Evolutionary conservation across 148 eudicot species (phyloP).

Genomic region (Rhododendron henanense): DNA sequence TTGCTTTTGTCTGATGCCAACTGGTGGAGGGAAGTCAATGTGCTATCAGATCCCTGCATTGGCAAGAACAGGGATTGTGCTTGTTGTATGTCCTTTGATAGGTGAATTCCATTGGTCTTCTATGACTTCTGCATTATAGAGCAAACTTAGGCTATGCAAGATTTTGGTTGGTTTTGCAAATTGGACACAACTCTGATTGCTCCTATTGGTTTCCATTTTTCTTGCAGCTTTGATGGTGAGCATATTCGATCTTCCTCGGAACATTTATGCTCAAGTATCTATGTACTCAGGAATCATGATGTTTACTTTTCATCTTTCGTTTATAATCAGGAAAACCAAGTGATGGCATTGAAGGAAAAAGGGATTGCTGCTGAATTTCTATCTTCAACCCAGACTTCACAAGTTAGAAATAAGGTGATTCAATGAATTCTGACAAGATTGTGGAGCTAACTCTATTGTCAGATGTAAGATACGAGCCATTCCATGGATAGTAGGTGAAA

Average conservation of each 20-base stretch:
- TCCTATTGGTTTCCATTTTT: conserved; percentile 9
- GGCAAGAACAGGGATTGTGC: conserved; percentile 77
- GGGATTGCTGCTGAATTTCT: conserved; percentile 86
- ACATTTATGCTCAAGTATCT: background rate
- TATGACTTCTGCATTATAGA: conserved; percentile 13
- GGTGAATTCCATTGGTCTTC: conserved; percentile 59
- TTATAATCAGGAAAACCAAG: conserved; percentile 81
- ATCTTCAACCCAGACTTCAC: conserved; percentile 74
- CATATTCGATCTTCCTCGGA: background rate
- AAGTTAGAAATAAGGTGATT: conserved; percentile 69
- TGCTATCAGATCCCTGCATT: conserved; percentile 92
- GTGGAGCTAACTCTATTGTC: background rate
- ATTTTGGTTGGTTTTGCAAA: conserved; percentile 35
- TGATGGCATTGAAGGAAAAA: conserved; percentile 67
- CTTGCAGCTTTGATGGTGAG: conserved; percentile 63
- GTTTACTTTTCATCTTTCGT: background rate
- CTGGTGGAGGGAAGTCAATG: conserved; percentile 98
- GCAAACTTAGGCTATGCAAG: conserved; percentile 29
- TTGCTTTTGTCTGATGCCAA: conserved; percentile 96
- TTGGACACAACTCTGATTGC: conserved; percentile 34
- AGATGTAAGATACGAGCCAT: background rate
- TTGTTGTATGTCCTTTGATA: conserved; percentile 90
- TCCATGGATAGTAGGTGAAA: background rate
- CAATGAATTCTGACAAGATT: background rate
- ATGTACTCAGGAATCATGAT: background rate